Evolutionary conservation across 441 rosid genomes (phyloP).

Genomic region (Eugenia klotzschiana): DNA sequence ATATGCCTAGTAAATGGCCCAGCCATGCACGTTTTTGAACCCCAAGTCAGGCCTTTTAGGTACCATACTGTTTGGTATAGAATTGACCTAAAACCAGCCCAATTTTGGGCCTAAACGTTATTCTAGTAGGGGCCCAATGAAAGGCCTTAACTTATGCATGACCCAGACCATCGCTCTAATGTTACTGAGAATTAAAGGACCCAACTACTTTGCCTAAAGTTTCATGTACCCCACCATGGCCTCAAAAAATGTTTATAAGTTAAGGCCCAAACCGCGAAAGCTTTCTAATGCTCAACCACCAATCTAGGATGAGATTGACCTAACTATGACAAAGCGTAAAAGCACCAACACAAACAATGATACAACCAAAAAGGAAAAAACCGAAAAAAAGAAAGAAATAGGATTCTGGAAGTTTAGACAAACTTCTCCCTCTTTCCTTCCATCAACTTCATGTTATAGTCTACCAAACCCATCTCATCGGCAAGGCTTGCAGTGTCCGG

Average conservation of each 20-base stretch:
- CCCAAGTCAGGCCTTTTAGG: background rate
- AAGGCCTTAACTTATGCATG: too few relatives aligned
- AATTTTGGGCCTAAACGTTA: background rate
- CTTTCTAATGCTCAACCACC: background rate
- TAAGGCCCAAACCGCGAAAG: background rate
- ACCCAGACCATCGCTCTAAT: background rate
- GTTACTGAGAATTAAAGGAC: background rate
- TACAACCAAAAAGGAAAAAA: background rate
- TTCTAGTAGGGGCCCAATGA: background rate
- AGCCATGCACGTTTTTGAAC: background rate
- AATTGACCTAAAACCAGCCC: background rate
- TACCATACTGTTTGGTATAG: background rate
- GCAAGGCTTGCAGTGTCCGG: conserved; percentile 49
- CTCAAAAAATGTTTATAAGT: background rate
- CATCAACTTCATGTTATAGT: background rate
- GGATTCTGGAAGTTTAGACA: background rate
- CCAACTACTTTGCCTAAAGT: background rate
- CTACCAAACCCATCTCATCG: conserved; percentile 35
- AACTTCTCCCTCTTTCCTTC: background rate
- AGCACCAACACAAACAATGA: background rate
- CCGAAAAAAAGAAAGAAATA: background rate
- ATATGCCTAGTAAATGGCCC: background rate
- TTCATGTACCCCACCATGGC: background rate
- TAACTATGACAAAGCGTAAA: background rate
- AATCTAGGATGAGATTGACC: background rate